Evolutionary conservation across 2,329 filamentous ascomycete genomes (phyloP), one percentile per base, ranked within the genome.

Genomic region (Sphaerulina populicola): DNA sequence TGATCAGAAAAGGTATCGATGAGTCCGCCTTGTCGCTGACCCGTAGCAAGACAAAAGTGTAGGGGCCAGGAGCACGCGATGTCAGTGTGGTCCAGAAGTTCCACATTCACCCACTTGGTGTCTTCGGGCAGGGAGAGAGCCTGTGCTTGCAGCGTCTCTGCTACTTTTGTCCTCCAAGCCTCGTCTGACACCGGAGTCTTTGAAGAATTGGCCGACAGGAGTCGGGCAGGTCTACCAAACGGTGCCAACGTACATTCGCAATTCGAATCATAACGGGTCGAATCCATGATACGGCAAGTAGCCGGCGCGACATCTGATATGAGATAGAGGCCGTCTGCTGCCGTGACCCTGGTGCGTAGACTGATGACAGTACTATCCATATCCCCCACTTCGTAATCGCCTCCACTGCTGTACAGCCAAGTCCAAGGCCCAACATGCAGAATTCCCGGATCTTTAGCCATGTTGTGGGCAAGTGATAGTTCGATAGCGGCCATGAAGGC

Each of bases 401-500:
- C 43, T 6, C 30, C 29, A 12, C 30, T 36, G 9, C 14, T 40
- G 31, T 53, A 58, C 11, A 57, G 27, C 59, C 59, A 61, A 15
- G 53, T 57, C 59, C 59, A 61, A n/a, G 54, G 52, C 11, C 37
- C 56, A 10, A 60, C 27, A 41, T 55, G 56, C 12, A 53, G 38
- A 6, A 52, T 39, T 15, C 37, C 38, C 4, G 47, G 35, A 37
- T 54, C 43, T 44, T 15, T 48, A 23, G 56, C 53, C n/a, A 61
- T 40, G 11, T 27, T 44, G 45, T 53, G 54, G 14, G 56, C 56
- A 11, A 61, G 30, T 9, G 53, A 51, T 15, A 47, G 36, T 46
- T 61, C 56, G 9, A 61, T 54, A 9, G 57, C 60, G 42, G 56
- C 55, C 21, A 63, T 54, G 10, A 65, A 57, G 30, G 59, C 42